Base-by-base conservation (phyloP, 2,329 filamentous ascomycete genomes). In the Fusarium robinianum region DNA sequence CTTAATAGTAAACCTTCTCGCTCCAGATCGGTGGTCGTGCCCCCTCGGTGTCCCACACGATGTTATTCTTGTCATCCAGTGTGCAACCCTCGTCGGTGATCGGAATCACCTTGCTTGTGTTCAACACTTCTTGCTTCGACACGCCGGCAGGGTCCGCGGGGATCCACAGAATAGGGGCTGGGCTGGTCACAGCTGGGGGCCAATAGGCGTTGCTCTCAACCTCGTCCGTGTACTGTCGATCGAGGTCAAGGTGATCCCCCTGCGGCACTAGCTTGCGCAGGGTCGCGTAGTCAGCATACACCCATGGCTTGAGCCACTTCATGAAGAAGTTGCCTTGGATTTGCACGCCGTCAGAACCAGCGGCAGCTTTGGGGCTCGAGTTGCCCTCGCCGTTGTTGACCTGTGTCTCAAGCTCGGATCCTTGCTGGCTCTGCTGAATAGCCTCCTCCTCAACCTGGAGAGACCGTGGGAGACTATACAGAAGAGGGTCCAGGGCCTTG, bases 231-330 rank as follows among this genome's bases (percentile, higher is more conserved):
- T 94, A 91, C 19, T 77, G 63, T 36, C 80, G 74, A 8, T 78
- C 70, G 1, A 72, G 57, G 17, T 72, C 67, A 8, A 72, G 53
- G 7, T 68, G 61, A 22, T 78, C 68, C 30, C 77, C 74, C 22
- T 76, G 72, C 0, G 88, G 88, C 0, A 94, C 81, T 10, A 92
- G 74, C 31, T 78, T 77, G 36, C 88, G 86, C 61, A 95, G 76
- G 3, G 81, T 77, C 11, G 74, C 69, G 67, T 94, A 95, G 68
- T 88, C 81, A 50, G 80, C 74, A 63, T 88, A 88, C 45, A 82
- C 72, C 76, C 92, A 89, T 0, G 90, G 90, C 65, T 87, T 85
- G 45, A 95, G 69, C 73, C 81, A 88, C 55, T 76, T 79, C 46
- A 67, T 61, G 44, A 84, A 61, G 41, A 83, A 63, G 60, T 78